Conservation (phyloP, 1,284 basidiomycete species). For the Naganishia sp. region DNA sequence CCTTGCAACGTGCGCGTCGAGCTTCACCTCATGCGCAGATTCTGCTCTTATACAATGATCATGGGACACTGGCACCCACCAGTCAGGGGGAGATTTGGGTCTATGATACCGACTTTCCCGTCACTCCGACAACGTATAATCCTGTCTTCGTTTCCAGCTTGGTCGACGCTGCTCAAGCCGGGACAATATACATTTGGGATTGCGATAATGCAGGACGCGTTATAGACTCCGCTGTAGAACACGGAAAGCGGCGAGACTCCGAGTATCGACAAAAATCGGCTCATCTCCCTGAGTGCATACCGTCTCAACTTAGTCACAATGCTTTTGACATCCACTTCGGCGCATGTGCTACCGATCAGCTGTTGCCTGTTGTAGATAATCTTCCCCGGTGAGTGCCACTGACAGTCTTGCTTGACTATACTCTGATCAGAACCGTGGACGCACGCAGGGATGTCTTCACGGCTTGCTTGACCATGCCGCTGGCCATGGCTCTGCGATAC, state of each 20-base stretch:
- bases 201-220: conserved; percentile 33
- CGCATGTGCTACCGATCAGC: conserved; percentile 28
- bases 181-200: conserved; percentile 34
- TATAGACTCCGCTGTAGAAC: conserved; percentile 30
- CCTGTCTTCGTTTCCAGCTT: conserved; percentile 30
- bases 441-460: conserved; percentile 33
- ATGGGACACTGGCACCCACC: conserved; percentile 28
- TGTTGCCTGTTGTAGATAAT: conserved; percentile 24
- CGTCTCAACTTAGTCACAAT: conserved; percentile 8
- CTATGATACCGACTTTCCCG: conserved; percentile 34
- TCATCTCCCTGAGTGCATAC: conserved; percentile 9
- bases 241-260: conserved; percentile 27
- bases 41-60: conserved; percentile 33
- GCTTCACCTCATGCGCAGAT: conserved; percentile 28
- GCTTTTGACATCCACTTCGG: conserved; percentile 31
- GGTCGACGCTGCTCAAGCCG: conserved; percentile 27
- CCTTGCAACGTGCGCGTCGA: conserved; percentile 23
- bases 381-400: conserved; percentile 33
- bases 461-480: conserved; percentile 26
- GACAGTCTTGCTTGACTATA: neutral
- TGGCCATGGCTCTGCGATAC: conserved; percentile 32
- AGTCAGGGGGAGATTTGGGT: conserved; percentile 34
- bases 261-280: conserved; percentile 10
- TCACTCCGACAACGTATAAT: conserved; percentile 33
- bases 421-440: neutral